Evolutionary conservation across 371 early-diverging fungal genomes (phyloP).

Genomic region (Mortierella sp.): DNA sequence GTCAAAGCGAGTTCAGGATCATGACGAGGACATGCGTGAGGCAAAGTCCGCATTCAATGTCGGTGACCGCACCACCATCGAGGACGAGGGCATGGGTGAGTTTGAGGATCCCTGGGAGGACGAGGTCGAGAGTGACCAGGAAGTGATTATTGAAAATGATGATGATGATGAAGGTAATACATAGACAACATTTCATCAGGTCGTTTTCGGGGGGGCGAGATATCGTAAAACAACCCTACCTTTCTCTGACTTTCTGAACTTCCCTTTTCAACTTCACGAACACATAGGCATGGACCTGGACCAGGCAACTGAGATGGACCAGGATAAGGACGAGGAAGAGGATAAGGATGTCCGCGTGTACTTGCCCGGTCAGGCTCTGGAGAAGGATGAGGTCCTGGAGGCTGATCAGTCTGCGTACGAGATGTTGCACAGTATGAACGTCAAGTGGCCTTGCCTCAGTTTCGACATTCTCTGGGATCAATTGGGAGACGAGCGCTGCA

Average conservation of each 20-base stretch:
- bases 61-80: conserved; percentile 50
- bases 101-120: conserved; percentile 98
- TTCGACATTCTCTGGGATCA: conserved; percentile 93
- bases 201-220: background rate
- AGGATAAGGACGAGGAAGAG: conserved; percentile 58
- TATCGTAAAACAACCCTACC: conserved; percentile 8
- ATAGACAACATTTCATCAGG: background rate
- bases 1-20: conserved; percentile 70
- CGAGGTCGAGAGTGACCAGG: conserved; percentile 86
- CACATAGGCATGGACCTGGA: conserved; percentile 36
- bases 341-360: conserved; percentile 80
- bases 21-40: conserved; percentile 63
- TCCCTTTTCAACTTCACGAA: background rate
- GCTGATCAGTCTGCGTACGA: conserved; percentile 95
- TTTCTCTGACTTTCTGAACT: conserved; percentile 3
- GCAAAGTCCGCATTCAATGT: conserved; percentile 59
- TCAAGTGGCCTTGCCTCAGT: conserved; percentile 96
- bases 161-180: conserved; percentile 62
- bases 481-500: conserved; percentile 83
- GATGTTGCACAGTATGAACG: conserved; percentile 93
- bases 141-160: conserved; percentile 63
- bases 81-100: conserved; percentile 89
- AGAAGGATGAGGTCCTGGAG: conserved; percentile 90
- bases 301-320: conserved; percentile 62
- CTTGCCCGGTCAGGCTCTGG: conserved; percentile 92